phyloP scores from a whole-genome alignment of 306 rosid species.

The Inga oerstediana region DNA sequence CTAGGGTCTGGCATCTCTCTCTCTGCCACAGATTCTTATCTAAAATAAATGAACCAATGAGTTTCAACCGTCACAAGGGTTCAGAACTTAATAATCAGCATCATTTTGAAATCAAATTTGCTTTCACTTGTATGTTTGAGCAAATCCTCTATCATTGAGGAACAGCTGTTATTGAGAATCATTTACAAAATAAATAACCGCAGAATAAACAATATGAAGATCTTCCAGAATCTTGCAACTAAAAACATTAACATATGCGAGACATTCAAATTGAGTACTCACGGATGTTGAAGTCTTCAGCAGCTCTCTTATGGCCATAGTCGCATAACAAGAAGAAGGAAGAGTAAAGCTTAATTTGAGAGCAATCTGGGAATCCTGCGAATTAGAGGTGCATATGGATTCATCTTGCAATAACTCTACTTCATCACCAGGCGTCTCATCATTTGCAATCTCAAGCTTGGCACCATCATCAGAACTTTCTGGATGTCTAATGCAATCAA shows the following conservation, averaged over 20 bases:
- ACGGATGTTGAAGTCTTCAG: slow-evolving; percentile 95
- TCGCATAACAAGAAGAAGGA: slow-evolving; percentile 93
- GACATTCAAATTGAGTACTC: slow-evolving; percentile 39
- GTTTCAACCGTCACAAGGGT: too few relatives aligned
- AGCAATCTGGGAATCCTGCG: slow-evolving; percentile 70
- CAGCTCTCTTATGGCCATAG: slow-evolving; percentile 97
- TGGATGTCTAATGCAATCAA: slow-evolving; percentile 37
- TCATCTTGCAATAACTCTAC: slow-evolving; percentile 41
- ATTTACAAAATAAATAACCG: neutral
- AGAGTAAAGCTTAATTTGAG: slow-evolving; percentile 86
- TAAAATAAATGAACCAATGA: too few relatives aligned
- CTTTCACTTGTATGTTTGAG: too few relatives aligned
- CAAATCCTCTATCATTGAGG: too few relatives aligned
- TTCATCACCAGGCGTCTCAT: slow-evolving; percentile 29
- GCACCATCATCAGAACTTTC: slow-evolving; percentile 43
- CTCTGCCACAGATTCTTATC: neutral
- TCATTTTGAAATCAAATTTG: too few relatives aligned
- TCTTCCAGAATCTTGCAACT: neutral
- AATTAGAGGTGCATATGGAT: slow-evolving; percentile 36
- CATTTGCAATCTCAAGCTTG: slow-evolving; percentile 36
- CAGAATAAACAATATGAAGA: neutral
- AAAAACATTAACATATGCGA: neutral
- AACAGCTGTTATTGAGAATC: too few relatives aligned
- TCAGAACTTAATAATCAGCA: too few relatives aligned
- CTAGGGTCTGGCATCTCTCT: neutral